Evolutionary conservation across 352 stramenopile species (phyloP).

Genomic region (Globisporangium irregulare): DNA sequence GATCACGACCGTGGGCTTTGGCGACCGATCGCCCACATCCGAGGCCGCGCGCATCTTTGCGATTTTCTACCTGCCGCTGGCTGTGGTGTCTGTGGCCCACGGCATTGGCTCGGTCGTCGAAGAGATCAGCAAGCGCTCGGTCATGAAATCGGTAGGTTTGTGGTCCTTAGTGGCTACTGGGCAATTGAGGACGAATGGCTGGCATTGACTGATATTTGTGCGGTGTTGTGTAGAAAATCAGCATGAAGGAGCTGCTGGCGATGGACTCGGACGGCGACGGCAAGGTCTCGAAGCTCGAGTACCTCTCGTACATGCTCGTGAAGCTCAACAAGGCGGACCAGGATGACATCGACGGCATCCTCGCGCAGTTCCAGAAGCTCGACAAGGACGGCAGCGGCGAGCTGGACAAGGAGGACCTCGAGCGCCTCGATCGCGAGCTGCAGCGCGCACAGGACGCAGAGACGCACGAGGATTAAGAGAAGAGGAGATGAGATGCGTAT

Average conservation of each 20-base stretch:
- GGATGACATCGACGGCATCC: conserved; percentile 59
- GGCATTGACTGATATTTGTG: not conserved
- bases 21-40: conserved; percentile 69
- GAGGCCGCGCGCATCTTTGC: conserved; percentile 62
- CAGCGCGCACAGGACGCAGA: conserved; percentile 34
- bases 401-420: conserved; percentile 60
- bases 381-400: conserved; percentile 66
- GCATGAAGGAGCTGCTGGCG: conserved; percentile 67
- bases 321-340: conserved; percentile 72
- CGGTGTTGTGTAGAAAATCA: conserved; percentile 40
- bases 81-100: conserved; percentile 63
- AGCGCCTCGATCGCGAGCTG: conserved; percentile 55
- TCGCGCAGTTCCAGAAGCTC: conserved; percentile 64
- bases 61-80: conserved; percentile 82
- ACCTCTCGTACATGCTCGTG: conserved; percentile 69
- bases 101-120: conserved; percentile 67
- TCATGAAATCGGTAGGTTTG: conserved; percentile 41
- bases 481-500: not conserved
- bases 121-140: conserved; percentile 47
- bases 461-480: not conserved
- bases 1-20: conserved; percentile 88
- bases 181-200: not conserved
- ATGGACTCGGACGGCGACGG: conserved; percentile 69
- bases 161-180: not conserved
- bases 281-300: conserved; percentile 68